phyloP scores from a whole-genome alignment of 768 basidiomycete genomes.

The Leccinum barrowsii region DNA sequence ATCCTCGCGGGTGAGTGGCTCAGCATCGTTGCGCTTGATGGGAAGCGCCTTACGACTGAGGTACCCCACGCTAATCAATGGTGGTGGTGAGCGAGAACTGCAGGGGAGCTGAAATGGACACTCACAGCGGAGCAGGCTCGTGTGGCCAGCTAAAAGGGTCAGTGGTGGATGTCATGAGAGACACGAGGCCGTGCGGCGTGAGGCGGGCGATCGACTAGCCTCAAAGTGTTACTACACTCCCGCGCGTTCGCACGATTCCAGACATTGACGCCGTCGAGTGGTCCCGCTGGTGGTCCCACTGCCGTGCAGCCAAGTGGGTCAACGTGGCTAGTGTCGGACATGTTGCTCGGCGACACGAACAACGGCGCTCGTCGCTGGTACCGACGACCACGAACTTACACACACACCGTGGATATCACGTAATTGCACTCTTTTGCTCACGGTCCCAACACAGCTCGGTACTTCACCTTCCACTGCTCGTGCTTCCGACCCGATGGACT shows the following conservation, averaged over 20 bases:
- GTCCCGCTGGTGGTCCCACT: slow-evolving; percentile 2
- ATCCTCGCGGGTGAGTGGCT: slow-evolving; percentile 78
- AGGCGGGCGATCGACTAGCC: slow-evolving; percentile 18
- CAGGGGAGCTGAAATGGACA: slow-evolving; percentile 13
- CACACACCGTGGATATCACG: slow-evolving; percentile 12
- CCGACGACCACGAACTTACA: slow-evolving; percentile 7
- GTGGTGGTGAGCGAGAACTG: slow-evolving; percentile 7
- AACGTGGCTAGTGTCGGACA: neutral
- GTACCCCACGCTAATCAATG: slow-evolving; percentile 47
- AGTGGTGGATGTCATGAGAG: slow-evolving; percentile 46
- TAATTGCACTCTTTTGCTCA: slow-evolving; percentile 26
- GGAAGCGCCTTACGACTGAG: slow-evolving; percentile 63
- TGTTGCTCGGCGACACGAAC: slow-evolving; percentile 5
- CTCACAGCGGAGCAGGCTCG: slow-evolving; percentile 55
- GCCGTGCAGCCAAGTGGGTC: neutral
- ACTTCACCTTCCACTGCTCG: neutral
- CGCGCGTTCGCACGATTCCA: slow-evolving; percentile 29
- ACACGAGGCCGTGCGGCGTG: slow-evolving; percentile 37
- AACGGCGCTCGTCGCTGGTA: slow-evolving; percentile 4
- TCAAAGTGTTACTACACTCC: slow-evolving; percentile 19
- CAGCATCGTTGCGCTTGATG: slow-evolving; percentile 80
- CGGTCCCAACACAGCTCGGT: slow-evolving; percentile 3
- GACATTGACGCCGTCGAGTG: slow-evolving; percentile 14
- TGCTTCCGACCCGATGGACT: slow-evolving; percentile 14
- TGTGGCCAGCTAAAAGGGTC: slow-evolving; percentile 41